Conservation (phyloP, 192 early-diverging fungal genomes). For the Dimargaris xerosporica region DNA sequence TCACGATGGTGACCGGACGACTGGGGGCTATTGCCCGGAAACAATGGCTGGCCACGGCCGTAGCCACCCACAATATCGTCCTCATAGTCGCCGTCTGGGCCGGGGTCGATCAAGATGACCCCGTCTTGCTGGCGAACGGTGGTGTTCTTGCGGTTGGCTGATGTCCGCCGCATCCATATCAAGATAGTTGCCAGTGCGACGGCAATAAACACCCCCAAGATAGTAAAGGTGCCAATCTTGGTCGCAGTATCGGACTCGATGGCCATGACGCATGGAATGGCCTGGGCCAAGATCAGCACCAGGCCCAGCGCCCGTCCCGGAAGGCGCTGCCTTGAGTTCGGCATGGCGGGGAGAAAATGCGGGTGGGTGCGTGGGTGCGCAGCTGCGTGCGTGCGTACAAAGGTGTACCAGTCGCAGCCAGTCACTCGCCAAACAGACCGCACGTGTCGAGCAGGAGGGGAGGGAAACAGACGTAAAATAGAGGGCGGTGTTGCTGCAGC, state of each 20-base stretch:
- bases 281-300: too few species aligned
- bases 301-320: too few species aligned
- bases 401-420: too few species aligned
- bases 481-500: too few species aligned
- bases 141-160: neutral
- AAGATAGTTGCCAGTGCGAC: constrained; percentile 1
- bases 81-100: constrained; percentile 10
- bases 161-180: constrained; percentile 4
- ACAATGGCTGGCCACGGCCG: neutral
- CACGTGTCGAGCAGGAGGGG: too few species aligned
- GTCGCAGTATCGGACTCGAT: constrained; percentile 4
- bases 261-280: neutral
- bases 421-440: too few species aligned
- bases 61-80: neutral
- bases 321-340: too few species aligned
- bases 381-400: too few species aligned
- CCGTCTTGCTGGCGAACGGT: constrained; percentile 6
- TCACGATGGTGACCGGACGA: neutral
- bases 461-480: too few species aligned
- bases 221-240: constrained; percentile 12
- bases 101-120: constrained; percentile 9
- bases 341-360: too few species aligned
- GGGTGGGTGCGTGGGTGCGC: too few species aligned
- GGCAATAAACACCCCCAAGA: constrained; percentile 8
- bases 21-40: neutral